Base-by-base conservation (phyloP, 306 rosid species). In the Quercus suber region DNA sequence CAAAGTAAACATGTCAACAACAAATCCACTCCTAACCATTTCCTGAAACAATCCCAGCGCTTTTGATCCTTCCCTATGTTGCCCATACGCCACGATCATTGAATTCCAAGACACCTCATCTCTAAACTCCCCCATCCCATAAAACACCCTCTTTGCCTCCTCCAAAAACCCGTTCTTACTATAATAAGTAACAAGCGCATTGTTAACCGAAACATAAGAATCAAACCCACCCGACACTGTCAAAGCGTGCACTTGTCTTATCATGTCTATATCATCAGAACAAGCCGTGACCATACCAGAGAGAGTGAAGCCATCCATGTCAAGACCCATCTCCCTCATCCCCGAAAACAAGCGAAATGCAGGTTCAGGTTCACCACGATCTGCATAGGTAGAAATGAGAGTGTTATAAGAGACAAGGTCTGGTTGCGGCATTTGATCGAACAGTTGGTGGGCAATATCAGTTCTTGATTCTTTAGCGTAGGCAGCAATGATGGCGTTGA, bases 31-130 rank as follows among this genome's bases (percentile, higher is more conserved):
- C 52, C 78, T 55, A 78, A 78, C 85, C 97, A 93, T 91, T 86
- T 90, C 89, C 81, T 73, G 80, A 70, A 90, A 90, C 96, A 93
- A 73, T 12, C 21, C 80, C 74, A 89, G 74, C 3, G 98, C 97
- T 51, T 86, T 82, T 30, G 13, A 55, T 55, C 93, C 98, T 69
- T 87, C 80, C 19, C 91, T 86, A 78, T 89, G 92, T 81, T 89
- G 97, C 73, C 92, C 94, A 52, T 82, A 91, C 0, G 90, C 93
- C 82, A 92, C 96, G 5, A 92, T 89, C 87, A 91, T 91, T 2
- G 93, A 84, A 25, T 85, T 92, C 95, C 98, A 93, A 1, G 98
- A 89, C 83, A 90, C 93, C 84, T 85, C 93, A 86, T 93, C 92
- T 80, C 88, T 83, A 63, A 80, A 55, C 53, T 67, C 89, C 20